phyloP scores from a whole-genome alignment of 371 early-diverging fungal genomes.

The Mortierella polycephala region DNA sequence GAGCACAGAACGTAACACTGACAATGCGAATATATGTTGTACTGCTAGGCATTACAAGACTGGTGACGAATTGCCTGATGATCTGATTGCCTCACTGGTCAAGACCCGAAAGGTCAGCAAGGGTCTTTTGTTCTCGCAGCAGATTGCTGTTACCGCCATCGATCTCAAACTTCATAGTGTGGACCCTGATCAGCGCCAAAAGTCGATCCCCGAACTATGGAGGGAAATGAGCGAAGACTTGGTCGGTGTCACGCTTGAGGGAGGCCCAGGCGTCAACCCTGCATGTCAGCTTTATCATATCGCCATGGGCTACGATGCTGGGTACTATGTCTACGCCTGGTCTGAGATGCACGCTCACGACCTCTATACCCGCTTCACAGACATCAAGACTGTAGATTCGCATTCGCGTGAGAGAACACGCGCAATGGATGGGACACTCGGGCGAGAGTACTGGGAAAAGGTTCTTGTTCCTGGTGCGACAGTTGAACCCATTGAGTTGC shows the following conservation, averaged over 20 bases:
- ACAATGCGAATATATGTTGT: not conserved
- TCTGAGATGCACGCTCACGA: constrained; percentile 88
- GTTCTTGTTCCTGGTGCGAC: constrained; percentile 36
- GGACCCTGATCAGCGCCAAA: constrained; percentile 39
- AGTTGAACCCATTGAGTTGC: constrained; percentile 76
- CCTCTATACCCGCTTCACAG: constrained; percentile 71
- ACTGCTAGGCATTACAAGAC: constrained; percentile 73
- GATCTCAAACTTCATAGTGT: constrained; percentile 38
- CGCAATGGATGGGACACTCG: constrained; percentile 33
- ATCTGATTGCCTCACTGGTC: constrained; percentile 75
- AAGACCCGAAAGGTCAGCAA: constrained; percentile 54
- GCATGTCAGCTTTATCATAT: constrained; percentile 43
- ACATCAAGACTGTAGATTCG: not conserved
- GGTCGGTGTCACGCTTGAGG: constrained; percentile 64
- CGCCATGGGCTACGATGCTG: constrained; percentile 85
- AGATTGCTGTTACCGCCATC: constrained; percentile 43
- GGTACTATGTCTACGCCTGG: constrained; percentile 83
- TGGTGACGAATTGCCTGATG: constrained; percentile 77
- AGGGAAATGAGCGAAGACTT: constrained; percentile 72
- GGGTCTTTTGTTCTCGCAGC: constrained; percentile 43
- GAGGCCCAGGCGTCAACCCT: constrained; percentile 45
- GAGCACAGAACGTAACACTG: not conserved
- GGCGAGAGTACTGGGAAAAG: constrained; percentile 52
- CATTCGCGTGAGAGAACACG: constrained; percentile 14
- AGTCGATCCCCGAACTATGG: constrained; percentile 70